phyloP scores from a whole-genome alignment of 2,329 filamentous ascomycete genomes.

The Penicillium capsulatum region DNA sequence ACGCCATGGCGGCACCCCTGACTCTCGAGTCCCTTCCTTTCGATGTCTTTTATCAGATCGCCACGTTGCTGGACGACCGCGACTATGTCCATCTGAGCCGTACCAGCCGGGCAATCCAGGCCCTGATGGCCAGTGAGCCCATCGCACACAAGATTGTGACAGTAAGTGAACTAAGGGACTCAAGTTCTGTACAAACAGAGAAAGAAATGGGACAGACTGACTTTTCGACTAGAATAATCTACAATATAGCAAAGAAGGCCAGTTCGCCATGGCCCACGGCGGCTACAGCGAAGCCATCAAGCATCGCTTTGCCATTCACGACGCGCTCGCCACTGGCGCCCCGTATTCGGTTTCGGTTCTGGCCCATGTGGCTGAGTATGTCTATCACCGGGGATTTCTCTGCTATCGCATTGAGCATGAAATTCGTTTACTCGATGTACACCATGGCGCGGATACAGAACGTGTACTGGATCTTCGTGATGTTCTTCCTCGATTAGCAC shows the following conservation, averaged over 20 bases:
- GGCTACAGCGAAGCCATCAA: conserved; percentile 52
- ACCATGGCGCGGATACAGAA: conserved; percentile 48
- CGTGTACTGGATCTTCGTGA: conserved; percentile 52
- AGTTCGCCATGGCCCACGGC: conserved; percentile 34
- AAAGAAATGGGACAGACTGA: conserved; percentile 4
- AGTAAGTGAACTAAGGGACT: conserved; percentile 40
- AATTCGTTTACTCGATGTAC: conserved; percentile 59
- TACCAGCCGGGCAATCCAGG: conserved; percentile 50
- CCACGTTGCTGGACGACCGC: conserved; percentile 52
- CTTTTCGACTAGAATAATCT: conserved; percentile 37
- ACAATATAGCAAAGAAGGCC: conserved; percentile 45
- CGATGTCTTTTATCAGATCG: conserved; percentile 61
- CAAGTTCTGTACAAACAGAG: too few species aligned
- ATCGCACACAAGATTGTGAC: conserved; percentile 57
- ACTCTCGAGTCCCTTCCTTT: conserved; percentile 53
- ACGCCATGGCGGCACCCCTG: conserved; percentile 1
- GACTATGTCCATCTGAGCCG: conserved; percentile 57
- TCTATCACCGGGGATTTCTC: conserved; percentile 60
- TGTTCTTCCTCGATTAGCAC: conserved; percentile 35
- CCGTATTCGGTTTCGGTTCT: conserved; percentile 61
- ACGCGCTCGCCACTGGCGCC: conserved; percentile 56
- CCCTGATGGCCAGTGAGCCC: conserved; percentile 51
- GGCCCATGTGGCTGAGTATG: conserved; percentile 57
- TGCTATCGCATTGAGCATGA: conserved; percentile 56
- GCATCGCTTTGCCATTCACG: conserved; percentile 56